Evolutionary conservation across 805 yeast species (phyloP), one percentile per base, ranked within the genome.

Genomic region (Nakazawaea holstii): DNA sequence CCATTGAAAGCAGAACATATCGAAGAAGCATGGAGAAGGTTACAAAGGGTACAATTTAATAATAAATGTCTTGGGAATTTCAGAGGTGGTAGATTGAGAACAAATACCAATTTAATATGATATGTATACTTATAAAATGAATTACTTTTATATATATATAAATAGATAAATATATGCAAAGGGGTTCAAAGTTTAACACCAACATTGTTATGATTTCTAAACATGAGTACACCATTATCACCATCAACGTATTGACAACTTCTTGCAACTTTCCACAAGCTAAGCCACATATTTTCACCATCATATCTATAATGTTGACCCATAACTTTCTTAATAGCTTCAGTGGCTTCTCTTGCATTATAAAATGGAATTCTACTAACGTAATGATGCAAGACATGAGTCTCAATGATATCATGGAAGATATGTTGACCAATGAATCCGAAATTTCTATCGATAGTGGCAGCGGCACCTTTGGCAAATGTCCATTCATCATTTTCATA

Each of bases 11-110:
- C 92, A 0, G 77, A 79, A 49, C 96, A 91, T 62, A 82, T 91
- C 9, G 82, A 83, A 50, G 96, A 89, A 59, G 97, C 97, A 0
- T 89, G 94, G 90, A 71, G 97, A 57, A 67, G 84, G 45, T 64
- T 88, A 38, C 97, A 90, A 62, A 65, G 71, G 1, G 67, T 62
- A 1, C 73, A 74, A 39, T 77, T 77, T 57, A 76, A 72, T 40
- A 83, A 79, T 52, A 79, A 75, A 50, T 84, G 94, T 2, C 61
- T 82, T 38, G 72, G 89, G 50, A 81, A 84, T 45, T 88, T 83
- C 61, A 77, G 81, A 30, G 96, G 90, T 10, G 89, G 90, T 1
- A 65, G 78, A 52, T 67, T 82, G 36, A 70, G 68, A 51, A 66
- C 77, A 2, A 68, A 76, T 53, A 74, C 84, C 2, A 73, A 73